These are phyloP conservation scores for Agroathelia rolfsii DNA, from an alignment of 1,284 basidiomycete genomes.

Conservation along the genomic window DNA sequence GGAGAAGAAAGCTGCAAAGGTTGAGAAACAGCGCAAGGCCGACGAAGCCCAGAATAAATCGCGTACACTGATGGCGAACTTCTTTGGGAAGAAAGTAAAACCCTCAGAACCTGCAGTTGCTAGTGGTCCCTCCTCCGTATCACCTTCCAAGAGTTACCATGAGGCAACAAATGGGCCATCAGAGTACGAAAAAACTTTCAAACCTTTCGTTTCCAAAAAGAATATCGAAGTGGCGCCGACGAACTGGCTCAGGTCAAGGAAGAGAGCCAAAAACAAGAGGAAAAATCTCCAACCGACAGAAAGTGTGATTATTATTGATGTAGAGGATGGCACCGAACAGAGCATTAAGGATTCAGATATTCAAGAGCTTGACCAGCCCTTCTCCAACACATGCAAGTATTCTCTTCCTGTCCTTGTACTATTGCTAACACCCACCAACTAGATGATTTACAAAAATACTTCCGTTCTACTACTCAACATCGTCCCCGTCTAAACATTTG, in stretches of 20 bases:
- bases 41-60: conserved; percentile 62
- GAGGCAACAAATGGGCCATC: no score
- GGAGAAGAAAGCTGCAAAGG: conserved; percentile 55
- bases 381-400: no score
- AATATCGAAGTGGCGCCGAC: conserved; percentile 58
- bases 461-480: no score
- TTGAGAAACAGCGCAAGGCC: conserved; percentile 59
- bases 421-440: no score
- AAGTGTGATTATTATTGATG: conserved; percentile 48
- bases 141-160: no score
- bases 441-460: no score
- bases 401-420: no score
- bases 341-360: no score
- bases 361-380: conserved; percentile 9
- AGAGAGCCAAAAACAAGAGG: conserved; percentile 19
- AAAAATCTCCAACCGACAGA: conserved; percentile 18
- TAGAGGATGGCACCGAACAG: conserved; percentile 23
- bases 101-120: conserved; percentile 23
- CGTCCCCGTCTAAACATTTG: no score
- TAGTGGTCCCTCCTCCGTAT: conserved; percentile 28
- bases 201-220: conserved; percentile 68
- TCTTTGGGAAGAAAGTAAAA: conserved; percentile 70
- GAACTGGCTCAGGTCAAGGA: conserved; percentile 49
- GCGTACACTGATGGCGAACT: conserved; percentile 63
- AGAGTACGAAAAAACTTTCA: conserved; percentile 70